phyloP scores from a whole-genome alignment of 2,329 filamentous ascomycete genomes.

The Exophiala lecanii-corni region DNA sequence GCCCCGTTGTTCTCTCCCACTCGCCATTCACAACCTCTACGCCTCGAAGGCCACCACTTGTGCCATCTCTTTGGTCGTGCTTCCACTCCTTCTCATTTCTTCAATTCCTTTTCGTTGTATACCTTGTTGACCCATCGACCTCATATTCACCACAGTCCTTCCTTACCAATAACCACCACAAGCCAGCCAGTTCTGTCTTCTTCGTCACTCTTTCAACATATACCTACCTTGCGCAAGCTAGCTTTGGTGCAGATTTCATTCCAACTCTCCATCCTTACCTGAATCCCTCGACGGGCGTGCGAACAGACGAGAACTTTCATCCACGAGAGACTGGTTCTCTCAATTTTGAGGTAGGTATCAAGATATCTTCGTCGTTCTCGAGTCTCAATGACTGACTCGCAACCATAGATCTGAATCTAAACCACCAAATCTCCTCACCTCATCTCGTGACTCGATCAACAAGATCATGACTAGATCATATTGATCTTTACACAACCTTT shows the following conservation, averaged over 20 bases:
- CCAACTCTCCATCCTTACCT: neutral
- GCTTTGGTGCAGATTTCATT: neutral
- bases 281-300: too few relatives aligned
- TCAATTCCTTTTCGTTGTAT: constrained; percentile 5
- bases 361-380: too few relatives aligned
- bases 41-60: neutral
- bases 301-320: too few relatives aligned
- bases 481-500: neutral
- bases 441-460: too few relatives aligned
- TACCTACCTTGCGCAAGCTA: neutral
- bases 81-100: constrained; percentile 16
- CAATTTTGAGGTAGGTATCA: neutral
- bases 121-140: neutral
- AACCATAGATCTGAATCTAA: too few relatives aligned
- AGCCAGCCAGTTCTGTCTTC: neutral
- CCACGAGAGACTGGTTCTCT: neutral
- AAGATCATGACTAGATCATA: neutral
- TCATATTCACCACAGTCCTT: neutral
- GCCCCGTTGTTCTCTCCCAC: neutral
- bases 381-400: too few relatives aligned
- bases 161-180: neutral
- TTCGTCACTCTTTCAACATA: constrained; percentile 7
- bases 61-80: constrained; percentile 14
- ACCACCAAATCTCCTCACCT: too few relatives aligned
- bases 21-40: neutral